These are phyloP conservation scores for Echria macrotheca DNA, from an alignment of 495 filamentous ascomycete genomes.

Conservation along the genomic window DNA sequence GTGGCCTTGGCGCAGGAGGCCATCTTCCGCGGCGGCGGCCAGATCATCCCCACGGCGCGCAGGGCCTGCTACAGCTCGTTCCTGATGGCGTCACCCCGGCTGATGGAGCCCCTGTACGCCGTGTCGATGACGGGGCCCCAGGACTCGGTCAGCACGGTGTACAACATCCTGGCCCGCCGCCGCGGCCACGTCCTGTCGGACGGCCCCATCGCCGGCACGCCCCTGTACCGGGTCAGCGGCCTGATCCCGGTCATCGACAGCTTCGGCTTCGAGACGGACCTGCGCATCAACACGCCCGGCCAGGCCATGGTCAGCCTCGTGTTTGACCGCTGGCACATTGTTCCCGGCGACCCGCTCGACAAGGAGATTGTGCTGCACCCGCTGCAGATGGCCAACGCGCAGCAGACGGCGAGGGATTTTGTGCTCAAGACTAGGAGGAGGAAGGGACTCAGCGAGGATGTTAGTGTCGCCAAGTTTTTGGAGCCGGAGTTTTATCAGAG, in stretches of 20 bases:
- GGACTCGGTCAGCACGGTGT: conserved; percentile 79
- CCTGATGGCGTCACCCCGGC: conserved; percentile 88
- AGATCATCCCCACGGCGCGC: conserved; percentile 92
- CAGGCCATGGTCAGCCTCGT: conserved; percentile 85
- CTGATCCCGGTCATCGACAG: conserved; percentile 93
- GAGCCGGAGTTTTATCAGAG: conserved; percentile 88
- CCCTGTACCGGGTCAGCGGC: conserved; percentile 85
- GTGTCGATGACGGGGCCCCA: conserved; percentile 91
- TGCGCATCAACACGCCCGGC: conserved; percentile 92
- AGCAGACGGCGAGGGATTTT: conserved; percentile 89
- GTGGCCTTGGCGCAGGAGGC: conserved; percentile 79
- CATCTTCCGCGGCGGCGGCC: conserved; percentile 90
- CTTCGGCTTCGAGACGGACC: conserved; percentile 96
- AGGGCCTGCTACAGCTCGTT: conserved; percentile 91
- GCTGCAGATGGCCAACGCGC: conserved; percentile 77
- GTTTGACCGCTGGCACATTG: conserved; percentile 92
- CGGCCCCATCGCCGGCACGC: conserved; percentile 89
- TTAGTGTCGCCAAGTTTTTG: conserved; percentile 90
- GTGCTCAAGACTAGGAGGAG: conserved; percentile 89
- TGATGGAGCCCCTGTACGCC: conserved; percentile 94
- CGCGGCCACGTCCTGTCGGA: conserved; percentile 91
- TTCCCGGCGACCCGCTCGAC: conserved; percentile 92
- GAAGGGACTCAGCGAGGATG: conserved; percentile 93
- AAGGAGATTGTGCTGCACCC: conserved; percentile 74
- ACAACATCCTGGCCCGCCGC: conserved; percentile 83